Evolutionary conservation across 2,329 filamentous ascomycete genomes (phyloP), one percentile per base, ranked within the genome.

Genomic region (Pseudofabraea citricarpa): DNA sequence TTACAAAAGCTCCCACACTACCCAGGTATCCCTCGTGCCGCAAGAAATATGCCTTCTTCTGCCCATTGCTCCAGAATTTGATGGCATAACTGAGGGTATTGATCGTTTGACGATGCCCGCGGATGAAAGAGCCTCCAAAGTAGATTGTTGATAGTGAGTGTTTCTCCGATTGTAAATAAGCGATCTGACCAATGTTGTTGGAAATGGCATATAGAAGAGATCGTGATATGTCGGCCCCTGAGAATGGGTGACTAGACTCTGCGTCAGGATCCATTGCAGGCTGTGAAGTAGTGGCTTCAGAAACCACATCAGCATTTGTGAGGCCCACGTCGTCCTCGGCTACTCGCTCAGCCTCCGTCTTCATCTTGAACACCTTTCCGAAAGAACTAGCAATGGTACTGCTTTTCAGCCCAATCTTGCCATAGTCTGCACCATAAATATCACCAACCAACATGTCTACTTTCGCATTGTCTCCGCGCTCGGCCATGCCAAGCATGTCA

Each of bases 181-280:
- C 90, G 56, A 98, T 95, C 69, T 98, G 93, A 13, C 93, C 93
- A 51, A 97, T 96, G 67, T 97, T 97, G 71, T 97, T 97, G 63
- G 86, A 91, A 55, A 97, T 89, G 19, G 93, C 93, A 66, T 95
- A 98, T 0, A 98, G 78, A 15, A 98, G 74, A 36, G 89, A 95
- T 23, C 91, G 77, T 19, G 88, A 93, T 51, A 98, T 88, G 64
- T 98, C 93, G 60, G 90, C 82, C 26, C 81, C 75, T 15, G 79
- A 81, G 66, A 96, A 97, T 46, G 76, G 73, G 2, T 54, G 26
- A 8, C 40, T 35, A 2, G 45, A 21, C n/a, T 32, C 36, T 46
- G 39, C 44, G 26, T 52, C 45, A 42, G 35, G 32, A 41, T 41
- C 26, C 6, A 12, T 10, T 20, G 15, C 18, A n/a, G n/a, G 18